phyloP scores from a whole-genome alignment of 2,329 filamentous ascomycete genomes.

The Penicillium sp. region DNA sequence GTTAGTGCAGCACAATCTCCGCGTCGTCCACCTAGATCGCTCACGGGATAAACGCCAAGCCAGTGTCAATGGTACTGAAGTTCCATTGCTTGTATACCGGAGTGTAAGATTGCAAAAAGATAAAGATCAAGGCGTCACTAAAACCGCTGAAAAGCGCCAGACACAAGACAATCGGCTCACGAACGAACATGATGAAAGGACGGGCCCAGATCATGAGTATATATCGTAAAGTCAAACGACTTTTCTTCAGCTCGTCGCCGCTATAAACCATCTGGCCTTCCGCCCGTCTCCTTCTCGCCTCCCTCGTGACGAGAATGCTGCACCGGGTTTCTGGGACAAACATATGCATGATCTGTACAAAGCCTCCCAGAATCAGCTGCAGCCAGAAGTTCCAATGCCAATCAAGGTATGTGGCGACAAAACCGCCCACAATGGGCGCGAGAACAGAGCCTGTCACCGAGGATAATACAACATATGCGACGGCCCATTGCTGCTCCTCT shows the following conservation, averaged over 20 bases:
- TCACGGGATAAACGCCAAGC: conserved; percentile 56
- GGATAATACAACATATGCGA: conserved; percentile 61
- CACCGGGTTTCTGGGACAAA: conserved; percentile 58
- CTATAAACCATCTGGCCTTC: conserved; percentile 66
- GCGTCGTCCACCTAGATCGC: conserved; percentile 16
- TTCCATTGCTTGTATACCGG: conserved; percentile 62
- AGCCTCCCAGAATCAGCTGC: conserved; percentile 58
- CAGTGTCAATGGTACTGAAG: conserved; percentile 52
- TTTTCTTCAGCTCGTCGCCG: conserved; percentile 66
- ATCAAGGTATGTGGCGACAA: conserved; percentile 47
- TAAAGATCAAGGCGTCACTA: conserved; percentile 66
- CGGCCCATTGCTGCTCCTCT: conserved; percentile 58
- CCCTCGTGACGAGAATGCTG: conserved; percentile 57
- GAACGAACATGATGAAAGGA: conserved; percentile 64
- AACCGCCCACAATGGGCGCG: conserved; percentile 54
- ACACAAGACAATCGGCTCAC: conserved; percentile 63
- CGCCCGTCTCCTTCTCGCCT: conserved; percentile 57
- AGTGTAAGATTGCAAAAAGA: conserved; percentile 63
- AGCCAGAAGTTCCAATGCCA: conserved; percentile 67
- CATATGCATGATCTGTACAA: conserved; percentile 54
- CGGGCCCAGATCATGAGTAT: conserved; percentile 59
- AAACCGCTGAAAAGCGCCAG: conserved; percentile 65
- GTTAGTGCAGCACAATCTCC: neutral
- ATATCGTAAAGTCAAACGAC: conserved; percentile 58
- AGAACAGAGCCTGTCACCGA: conserved; percentile 54